Evolutionary conservation across 805 yeast genomes (phyloP), one percentile per base, ranked within the genome.

Genomic region (Schwanniomyces pseudopolymorphus): DNA sequence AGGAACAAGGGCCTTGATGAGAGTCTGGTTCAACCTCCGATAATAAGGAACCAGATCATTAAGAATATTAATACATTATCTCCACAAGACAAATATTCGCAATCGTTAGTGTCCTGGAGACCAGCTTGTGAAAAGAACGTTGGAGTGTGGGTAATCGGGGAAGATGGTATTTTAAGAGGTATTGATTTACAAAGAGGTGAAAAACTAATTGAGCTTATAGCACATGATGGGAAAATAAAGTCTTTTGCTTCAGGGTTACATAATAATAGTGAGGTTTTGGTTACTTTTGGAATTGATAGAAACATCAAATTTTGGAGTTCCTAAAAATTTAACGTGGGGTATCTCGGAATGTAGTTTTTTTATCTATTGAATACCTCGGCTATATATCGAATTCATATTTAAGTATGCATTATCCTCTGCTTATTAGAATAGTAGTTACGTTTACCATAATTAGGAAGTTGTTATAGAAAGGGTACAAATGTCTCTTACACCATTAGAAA

Each of bases 91-190:
- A 83, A 83, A 59, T 85, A 72, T 55, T 79, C 85, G 2, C 74
- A 67, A 44, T 75, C 86, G 0, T 54, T 67, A 11, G 59, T 85
- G 2, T 48, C 50, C 7, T 80, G 83, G 83, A 58, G 79, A 43
- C 39, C 42, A 5, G 52, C 50, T 13, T 35, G 39, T 17, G 50
- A 46, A 2, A 62, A 64, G 14, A 70, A 72, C 0, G 55, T 63
- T 21, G 91, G 90, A 0, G 44, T 85, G 1, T 85, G 90, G 89
- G 70, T 84, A 0, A 66, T 77, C 41, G 84, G 89, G 2, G 90
- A 85, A 51, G 90, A 85, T 59, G 92, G 91, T 0, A 49, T 60
- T 0, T 56, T 85, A 1, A 59, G 89, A 39, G 90, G 89, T 0
- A 57, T 84, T 8, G 85, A 84, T 53, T 50, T 83, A 5, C 10